Conservation (phyloP, 2,329 filamentous ascomycete species). For the Elsinoe perseae region DNA sequence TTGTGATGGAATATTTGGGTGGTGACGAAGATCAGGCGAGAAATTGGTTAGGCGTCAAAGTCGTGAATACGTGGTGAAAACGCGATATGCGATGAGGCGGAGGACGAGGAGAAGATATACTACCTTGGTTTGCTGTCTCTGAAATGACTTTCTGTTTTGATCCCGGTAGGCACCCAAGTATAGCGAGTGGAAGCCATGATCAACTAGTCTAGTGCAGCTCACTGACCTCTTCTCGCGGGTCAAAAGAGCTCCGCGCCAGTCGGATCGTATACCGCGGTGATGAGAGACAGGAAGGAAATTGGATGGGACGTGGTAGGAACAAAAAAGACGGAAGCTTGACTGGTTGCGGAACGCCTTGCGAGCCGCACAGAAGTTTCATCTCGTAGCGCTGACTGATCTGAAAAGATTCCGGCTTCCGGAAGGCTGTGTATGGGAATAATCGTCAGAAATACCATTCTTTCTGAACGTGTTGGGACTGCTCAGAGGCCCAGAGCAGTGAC, state of each 20-base stretch:
- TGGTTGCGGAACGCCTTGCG: conserved; percentile 5
- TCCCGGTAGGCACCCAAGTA: background rate
- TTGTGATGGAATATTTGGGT: background rate
- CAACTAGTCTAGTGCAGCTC: background rate
- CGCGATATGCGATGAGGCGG: too few relatives aligned
- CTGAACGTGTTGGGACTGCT: background rate
- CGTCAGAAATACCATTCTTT: background rate
- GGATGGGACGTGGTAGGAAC: background rate
- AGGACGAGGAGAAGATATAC: background rate
- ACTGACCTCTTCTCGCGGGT: background rate
- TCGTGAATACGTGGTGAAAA: too few relatives aligned
- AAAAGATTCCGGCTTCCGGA: background rate
- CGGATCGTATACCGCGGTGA: background rate
- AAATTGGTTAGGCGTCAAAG: background rate
- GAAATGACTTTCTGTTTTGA: background rate
- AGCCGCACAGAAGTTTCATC: background rate
- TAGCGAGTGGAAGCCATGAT: background rate
- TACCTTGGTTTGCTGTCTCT: background rate
- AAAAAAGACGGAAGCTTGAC: conserved; percentile 5
- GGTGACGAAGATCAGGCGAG: background rate
- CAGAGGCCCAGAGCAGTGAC: background rate
- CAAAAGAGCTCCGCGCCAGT: conserved; percentile 1
- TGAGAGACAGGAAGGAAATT: background rate
- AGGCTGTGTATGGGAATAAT: background rate
- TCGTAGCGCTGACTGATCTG: background rate